phyloP scores from a whole-genome alignment of 805 yeast genomes.

The Candida incommunis region DNA sequence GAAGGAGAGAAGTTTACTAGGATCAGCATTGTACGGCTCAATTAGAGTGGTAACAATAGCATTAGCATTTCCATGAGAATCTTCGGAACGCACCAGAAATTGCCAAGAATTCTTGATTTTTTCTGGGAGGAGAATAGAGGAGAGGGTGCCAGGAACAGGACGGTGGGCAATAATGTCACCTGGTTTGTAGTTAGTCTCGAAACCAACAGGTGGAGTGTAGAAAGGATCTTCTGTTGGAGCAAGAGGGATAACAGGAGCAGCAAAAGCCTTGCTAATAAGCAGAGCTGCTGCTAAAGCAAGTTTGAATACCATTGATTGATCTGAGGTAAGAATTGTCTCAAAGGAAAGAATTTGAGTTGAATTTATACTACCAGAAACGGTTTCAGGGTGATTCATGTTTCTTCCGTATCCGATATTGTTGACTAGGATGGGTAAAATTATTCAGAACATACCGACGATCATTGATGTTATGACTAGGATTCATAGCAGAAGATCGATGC shows the following conservation, averaged over 20 bases:
- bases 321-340: too few species aligned
- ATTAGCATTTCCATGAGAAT: slow-evolving; percentile 7
- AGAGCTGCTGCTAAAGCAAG: too few species aligned
- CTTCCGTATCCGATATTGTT: too few species aligned
- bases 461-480: too few species aligned
- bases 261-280: background rate
- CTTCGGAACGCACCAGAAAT: slow-evolving; percentile 8
- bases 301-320: too few species aligned
- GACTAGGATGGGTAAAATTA: too few species aligned
- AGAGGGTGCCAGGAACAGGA: background rate
- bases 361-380: too few species aligned
- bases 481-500: too few species aligned
- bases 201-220: slow-evolving; percentile 3
- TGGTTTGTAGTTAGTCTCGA: slow-evolving; percentile 1
- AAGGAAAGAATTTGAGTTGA: too few species aligned
- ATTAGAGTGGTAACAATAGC: slow-evolving; percentile 8
- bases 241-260: background rate
- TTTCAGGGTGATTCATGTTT: too few species aligned
- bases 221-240: slow-evolving; percentile 5
- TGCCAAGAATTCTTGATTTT: slow-evolving; percentile 6
- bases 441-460: too few species aligned
- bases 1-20: slow-evolving; percentile 12
- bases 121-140: background rate
- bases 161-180: slow-evolving; percentile 3
- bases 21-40: slow-evolving; percentile 7